Conservation (phyloP, 2,329 filamentous ascomycete genomes). For the Aphanocladium album region DNA sequence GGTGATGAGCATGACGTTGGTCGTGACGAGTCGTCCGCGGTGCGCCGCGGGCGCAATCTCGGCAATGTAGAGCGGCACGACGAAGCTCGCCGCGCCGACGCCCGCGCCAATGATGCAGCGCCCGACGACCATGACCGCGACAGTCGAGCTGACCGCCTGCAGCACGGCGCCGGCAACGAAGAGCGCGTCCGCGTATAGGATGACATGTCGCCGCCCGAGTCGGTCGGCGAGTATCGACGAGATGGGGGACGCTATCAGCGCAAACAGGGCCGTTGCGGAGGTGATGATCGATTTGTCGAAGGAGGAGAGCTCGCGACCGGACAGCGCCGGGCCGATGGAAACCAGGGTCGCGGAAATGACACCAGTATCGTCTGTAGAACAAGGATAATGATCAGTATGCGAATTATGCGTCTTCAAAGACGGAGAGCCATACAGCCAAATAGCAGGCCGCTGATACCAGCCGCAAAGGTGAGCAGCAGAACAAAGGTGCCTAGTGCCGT, state of each 20-base stretch:
- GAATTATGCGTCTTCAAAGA: neutral
- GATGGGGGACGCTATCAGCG: constrained; percentile 58
- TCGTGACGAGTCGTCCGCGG: constrained; percentile 74
- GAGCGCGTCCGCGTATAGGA: constrained; percentile 59
- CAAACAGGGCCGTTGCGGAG: constrained; percentile 62
- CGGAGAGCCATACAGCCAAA: constrained; percentile 56
- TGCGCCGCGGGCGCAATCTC: constrained; percentile 75
- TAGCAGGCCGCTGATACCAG: constrained; percentile 61
- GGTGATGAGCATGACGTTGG: constrained; percentile 79
- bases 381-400: neutral
- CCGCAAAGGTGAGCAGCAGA: constrained; percentile 58
- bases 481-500: constrained; percentile 47
- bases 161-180: constrained; percentile 63
- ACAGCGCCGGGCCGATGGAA: constrained; percentile 56
- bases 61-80: constrained; percentile 82
- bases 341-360: constrained; percentile 66
- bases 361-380: constrained; percentile 54
- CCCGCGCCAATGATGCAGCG: constrained; percentile 65
- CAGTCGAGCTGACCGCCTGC: constrained; percentile 55
- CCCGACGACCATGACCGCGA: constrained; percentile 61
- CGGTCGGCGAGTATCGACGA: constrained; percentile 60
- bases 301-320: constrained; percentile 50
- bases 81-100: constrained; percentile 72
- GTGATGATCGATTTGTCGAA: constrained; percentile 68
- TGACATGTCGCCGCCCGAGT: constrained; percentile 57